Evolutionary conservation across 306 rosid genomes (phyloP), one percentile per base, ranked within the genome.

Genomic region (Oxytropis ochrocephala): DNA sequence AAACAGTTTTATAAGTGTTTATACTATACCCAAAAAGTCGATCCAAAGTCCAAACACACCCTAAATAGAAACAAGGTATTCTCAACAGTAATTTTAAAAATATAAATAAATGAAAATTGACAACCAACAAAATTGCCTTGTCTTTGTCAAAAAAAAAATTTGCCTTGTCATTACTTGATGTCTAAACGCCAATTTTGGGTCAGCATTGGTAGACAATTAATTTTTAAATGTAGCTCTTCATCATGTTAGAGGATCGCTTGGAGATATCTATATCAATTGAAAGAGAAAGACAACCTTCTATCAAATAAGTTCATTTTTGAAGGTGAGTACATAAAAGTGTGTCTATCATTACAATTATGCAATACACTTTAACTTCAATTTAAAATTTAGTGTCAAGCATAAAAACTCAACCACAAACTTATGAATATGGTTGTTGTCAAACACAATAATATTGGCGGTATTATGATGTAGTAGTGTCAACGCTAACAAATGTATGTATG

Each of bases 381-480:
- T 2, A 24, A 24, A 24, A 24, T 24, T 2, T 24, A 24, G 29
- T 24, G 29, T 1, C 29, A 24, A 24, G 3, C 29, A 24, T 24
- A 24, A 24, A 24, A 24, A 24, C 29, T 24, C 29, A 24, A 24
- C 29, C 2, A 24, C 29, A 24, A 24, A 24, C 29, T 24, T 21
- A 2, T 21, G 2, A 1, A 21, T 1, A 21, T 21, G 27, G n/a
- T n/a, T n/a, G n/a, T n/a, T n/a, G n/a, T n/a, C 14, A 54, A 56
- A 60, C 75, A 74, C 51, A 24, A 72, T 73, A 67, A 75, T 78
- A 48, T 52, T 55, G 49, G 29, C 53, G 63, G 11, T 64, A 67
- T 70, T 42, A 79, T 65, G 16, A 73, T 69, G 52, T 61, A 35
- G 24, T 43, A 19, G 8, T 52, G 7, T 35, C 42, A 14, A 11